Conservation (phyloP, 2,329 filamentous ascomycete genomes). For the Sporothrix brasiliensis region DNA sequence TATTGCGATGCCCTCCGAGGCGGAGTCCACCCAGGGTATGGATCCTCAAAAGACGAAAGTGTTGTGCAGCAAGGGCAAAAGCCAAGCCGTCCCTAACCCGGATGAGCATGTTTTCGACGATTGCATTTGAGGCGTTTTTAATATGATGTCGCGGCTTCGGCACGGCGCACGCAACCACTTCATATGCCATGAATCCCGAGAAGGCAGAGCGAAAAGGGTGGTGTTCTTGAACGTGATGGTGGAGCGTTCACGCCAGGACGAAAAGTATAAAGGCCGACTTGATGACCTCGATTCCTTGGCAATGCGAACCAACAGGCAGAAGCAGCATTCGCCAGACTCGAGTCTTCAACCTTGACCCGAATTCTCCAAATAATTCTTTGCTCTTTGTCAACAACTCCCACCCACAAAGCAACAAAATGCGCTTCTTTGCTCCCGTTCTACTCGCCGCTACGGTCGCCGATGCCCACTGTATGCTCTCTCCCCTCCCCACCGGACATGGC, state of each 20-base stretch:
- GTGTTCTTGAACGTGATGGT: not conserved
- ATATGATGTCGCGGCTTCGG: not conserved
- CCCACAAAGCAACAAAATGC: slow-evolving; percentile 25
- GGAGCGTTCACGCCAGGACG: not conserved
- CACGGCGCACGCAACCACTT: not conserved
- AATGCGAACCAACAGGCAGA: not conserved
- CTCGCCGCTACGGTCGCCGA: slow-evolving; percentile 32
- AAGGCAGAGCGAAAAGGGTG: not conserved
- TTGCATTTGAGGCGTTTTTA: too few relatives aligned
- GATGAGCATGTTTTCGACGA: slow-evolving; percentile 7
- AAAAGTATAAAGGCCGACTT: slow-evolving; percentile 2
- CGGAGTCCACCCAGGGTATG: not conserved
- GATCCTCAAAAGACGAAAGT: not conserved
- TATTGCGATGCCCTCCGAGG: slow-evolving; percentile 19
- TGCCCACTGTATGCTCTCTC: slow-evolving; percentile 35
- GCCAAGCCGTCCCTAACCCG: slow-evolving; percentile 25
- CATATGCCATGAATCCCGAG: not conserved
- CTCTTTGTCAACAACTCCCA: too few relatives aligned
- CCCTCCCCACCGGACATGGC: not conserved
- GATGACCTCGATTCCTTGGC: slow-evolving; percentile 9
- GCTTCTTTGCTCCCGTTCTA: slow-evolving; percentile 29
- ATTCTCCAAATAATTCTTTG: not conserved
- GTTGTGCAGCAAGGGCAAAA: not conserved
- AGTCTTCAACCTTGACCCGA: not conserved
- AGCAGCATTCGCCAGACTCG: not conserved